Evolutionary conservation across 495 filamentous ascomycete genomes (phyloP).

Genomic region (Trichoderma parareesei): DNA sequence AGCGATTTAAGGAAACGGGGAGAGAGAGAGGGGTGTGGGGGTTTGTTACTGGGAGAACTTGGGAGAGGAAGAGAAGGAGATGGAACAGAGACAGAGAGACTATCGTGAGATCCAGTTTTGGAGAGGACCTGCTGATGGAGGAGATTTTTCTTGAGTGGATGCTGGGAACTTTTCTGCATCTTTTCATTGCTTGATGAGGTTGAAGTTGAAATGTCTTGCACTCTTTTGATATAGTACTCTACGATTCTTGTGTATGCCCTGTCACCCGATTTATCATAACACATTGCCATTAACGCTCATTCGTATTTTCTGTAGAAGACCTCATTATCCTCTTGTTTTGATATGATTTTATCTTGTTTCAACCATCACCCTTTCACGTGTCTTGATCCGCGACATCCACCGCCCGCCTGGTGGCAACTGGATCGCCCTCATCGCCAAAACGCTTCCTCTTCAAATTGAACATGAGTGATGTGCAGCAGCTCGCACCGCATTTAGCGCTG

Average conservation of each 20-base stretch:
- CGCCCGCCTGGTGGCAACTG: background rate
- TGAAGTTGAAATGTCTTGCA: background rate
- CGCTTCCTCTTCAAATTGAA: too few species aligned
- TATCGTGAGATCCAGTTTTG: background rate
- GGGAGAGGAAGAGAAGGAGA: background rate
- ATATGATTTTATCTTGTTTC: background rate
- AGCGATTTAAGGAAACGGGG: background rate
- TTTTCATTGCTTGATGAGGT: background rate
- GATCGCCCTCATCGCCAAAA: background rate
- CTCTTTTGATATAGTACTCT: background rate
- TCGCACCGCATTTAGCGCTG: background rate
- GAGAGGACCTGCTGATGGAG: background rate
- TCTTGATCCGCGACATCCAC: background rate
- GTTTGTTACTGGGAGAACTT: background rate
- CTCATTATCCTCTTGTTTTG: too few species aligned
- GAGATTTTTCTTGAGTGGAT: conserved; percentile 1
- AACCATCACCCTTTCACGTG: background rate
- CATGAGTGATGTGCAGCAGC: too few species aligned
- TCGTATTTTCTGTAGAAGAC: too few species aligned
- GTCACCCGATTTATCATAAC: too few species aligned
- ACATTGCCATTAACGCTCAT: too few species aligned
- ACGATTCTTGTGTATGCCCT: too few species aligned
- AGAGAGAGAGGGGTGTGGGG: background rate
- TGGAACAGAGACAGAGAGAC: background rate
- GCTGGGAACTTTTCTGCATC: background rate